Evolutionary conservation across 2,329 filamentous ascomycete species (phyloP), one percentile per base, ranked within the genome.

Genomic region (Botrytis galanthina): DNA sequence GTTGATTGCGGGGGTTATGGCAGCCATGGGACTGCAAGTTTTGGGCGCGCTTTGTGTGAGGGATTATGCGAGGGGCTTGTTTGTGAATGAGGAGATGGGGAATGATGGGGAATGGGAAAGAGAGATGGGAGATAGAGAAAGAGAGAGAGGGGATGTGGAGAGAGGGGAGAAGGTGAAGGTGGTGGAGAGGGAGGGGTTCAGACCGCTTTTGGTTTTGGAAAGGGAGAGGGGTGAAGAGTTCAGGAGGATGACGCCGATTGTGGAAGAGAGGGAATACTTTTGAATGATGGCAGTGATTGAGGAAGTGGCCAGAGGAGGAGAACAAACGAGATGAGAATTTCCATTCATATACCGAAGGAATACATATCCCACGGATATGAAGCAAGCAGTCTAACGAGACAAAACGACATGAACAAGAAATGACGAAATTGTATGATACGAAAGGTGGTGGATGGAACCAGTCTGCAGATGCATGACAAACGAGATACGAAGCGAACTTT

Each of bases 31-130:
- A 2, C 18, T 72, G n/a, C 70, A 72, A 37, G 35, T 67, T 44
- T n/a, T 67, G 12, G 70, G 60, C 8, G 70, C 70, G 20, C 46
- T 71, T 9, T 71, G 70, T 26, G 70, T 71, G 35, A 63, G 70
- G 20, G 70, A 66, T 37, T 71, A 71, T 20, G 70, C 70, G 16
- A 77, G 77, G 12, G 76, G 75, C 1, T 78, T 77, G 26, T 42
- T 80, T 6, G 54, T 78, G 26, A 32, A n/a, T 16, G 48, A 70
- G 20, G 67, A 70, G 20, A 32, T 67, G 39, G 29, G 46, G 26
- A 42, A 35, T 35, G 29, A 29, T 18, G 46, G 14, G 20, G 68
- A 61, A 10, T 35, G 37, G 51, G 29, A 54, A 37, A n/a, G 29
- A 4, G 32, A 54, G 22, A 12, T 18, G 26, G 22, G 42, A 6